Base-by-base conservation (phyloP, 768 basidiomycete species). In the Agrocybe chaxingu region DNA sequence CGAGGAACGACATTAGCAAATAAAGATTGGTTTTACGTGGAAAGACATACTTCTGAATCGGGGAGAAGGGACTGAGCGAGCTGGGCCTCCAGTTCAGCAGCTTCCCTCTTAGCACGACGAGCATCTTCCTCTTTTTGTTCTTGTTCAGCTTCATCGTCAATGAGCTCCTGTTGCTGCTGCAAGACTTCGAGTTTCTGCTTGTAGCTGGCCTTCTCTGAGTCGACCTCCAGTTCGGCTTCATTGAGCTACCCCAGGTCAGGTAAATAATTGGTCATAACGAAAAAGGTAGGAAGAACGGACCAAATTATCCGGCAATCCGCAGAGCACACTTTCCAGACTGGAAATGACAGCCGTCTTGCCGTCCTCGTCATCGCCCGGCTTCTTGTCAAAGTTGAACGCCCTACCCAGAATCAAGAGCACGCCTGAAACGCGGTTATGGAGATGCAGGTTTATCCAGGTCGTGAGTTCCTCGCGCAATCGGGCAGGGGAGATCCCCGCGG, bases 81-180 rank as follows among this genome's bases (percentile, higher is more conserved):
- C 38, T 79, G 82, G 36, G 87, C 80, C 68, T 93, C 92, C 60
- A 79, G 67, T 60, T 93, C 90, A 55, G 84, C 87, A 18, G 84
- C 81, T 67, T 89, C 92, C 59, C 85, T 84, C 65, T 84, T 85
- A 40, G 85, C 87, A 50, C 89, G 87, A 37, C 92, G 85, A n/a
- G 92, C 89, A 64, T 89, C 84, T 66, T 93, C 89, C 66, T 92
- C 92, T 71, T 94, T 89, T 69, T 95, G 87, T 55, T 99, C 97
- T 68, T 99, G 97, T 66, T 98, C 97, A 56, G 94, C 84, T 70
- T 99, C 97, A 66, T 99, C 97, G 64, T 99, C 95, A 64, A 99
- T 99, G 54, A 99, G 91, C 67, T 99, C 97, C 65, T 99, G 92
- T 68, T 99, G 97, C 61, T 99, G 92, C 60, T 97, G 92, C 64